Percentiles rank a stretch among this genome's conserved stretches.
Conservation (phyloP, 2,329 filamentous ascomycete species). For the Microascus cirrosus region DNA sequence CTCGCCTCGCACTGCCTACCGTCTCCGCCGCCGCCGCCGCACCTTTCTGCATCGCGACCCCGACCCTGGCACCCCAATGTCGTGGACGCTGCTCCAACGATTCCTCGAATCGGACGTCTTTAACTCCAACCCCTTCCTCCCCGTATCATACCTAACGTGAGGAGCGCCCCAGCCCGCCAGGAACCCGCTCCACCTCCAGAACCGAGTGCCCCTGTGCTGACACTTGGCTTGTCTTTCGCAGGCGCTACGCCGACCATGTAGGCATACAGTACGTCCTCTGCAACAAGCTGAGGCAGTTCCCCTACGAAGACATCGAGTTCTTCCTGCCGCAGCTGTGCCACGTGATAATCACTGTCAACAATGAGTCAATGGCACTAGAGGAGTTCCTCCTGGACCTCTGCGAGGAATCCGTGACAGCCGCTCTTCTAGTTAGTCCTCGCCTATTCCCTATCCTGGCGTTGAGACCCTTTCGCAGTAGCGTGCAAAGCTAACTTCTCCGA, state of each 20-base stretch:
- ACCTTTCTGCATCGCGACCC: conserved; percentile 16
- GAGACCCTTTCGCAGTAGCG: not conserved
- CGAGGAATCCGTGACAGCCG: conserved; percentile 77
- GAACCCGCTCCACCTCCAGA: conserved; percentile 3
- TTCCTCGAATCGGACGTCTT: conserved; percentile 92
- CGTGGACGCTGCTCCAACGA: conserved; percentile 80
- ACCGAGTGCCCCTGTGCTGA: not conserved
- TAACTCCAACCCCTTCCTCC: conserved; percentile 81
- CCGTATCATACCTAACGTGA: conserved; percentile 81
- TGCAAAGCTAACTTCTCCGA: not conserved
- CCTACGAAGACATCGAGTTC: conserved; percentile 87
- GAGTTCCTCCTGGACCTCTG: conserved; percentile 80
- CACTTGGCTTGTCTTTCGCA: conserved; percentile 20
- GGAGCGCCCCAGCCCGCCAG: conserved; percentile 17
- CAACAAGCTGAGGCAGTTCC: conserved; percentile 79
- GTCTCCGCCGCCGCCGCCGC: conserved; percentile 10
- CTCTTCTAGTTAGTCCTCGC: conserved; percentile 56
- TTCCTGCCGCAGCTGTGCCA: conserved; percentile 83
- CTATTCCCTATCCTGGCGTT: not conserved
- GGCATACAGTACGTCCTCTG: conserved; percentile 84
- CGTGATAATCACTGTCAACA: conserved; percentile 77
- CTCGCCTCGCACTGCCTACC: conserved; percentile 18
- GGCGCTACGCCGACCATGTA: conserved; percentile 80
- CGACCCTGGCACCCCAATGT: conserved; percentile 38
- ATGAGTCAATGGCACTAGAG: conserved; percentile 84